A percentile compares a stretch with the other conserved stretches of the same genome.
These are phyloP conservation scores for Spirogloea muscicola DNA, from an alignment of 139 green algal species.

Conservation along the genomic window DNA sequence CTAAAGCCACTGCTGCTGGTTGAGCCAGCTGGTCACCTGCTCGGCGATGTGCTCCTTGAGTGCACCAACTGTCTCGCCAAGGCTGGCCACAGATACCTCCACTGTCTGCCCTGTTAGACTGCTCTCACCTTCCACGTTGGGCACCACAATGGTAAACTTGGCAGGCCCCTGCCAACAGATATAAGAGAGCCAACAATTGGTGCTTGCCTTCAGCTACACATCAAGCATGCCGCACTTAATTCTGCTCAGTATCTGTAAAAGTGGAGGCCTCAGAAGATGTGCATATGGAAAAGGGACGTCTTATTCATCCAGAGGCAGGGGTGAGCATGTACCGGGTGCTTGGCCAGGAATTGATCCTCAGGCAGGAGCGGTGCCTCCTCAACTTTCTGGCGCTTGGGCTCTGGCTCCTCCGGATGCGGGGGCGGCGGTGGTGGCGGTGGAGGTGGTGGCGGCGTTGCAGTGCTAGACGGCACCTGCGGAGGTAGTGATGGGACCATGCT, in stretches of 20 bases:
- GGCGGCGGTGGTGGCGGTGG: neutral
- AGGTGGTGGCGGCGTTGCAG: no score
- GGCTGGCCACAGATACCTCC: constrained; percentile 15
- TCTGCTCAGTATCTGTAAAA: no score
- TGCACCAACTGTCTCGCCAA: constrained; percentile 3
- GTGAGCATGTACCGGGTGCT: constrained; percentile 44
- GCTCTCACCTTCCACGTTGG: constrained; percentile 25
- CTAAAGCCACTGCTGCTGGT: no score
- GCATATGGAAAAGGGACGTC: neutral
- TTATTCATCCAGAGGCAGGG: no score
- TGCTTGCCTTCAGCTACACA: no score
- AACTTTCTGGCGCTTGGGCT: constrained; percentile 42
- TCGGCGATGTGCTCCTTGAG: constrained; percentile 43
- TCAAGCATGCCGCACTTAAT: no score
- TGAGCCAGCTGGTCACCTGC: constrained; percentile 7
- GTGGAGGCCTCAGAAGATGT: neutral
- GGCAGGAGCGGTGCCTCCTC: constrained; percentile 35
- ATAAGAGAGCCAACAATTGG: neutral
- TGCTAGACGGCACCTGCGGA: no score
- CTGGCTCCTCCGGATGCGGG: constrained; percentile 40
- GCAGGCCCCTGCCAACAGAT: constrained; percentile 18
- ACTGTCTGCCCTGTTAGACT: constrained; percentile 42
- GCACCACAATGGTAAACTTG: constrained; percentile 29
- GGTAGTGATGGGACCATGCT: no score
- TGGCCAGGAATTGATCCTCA: constrained; percentile 45